These are phyloP conservation scores for Suillus clintonianus DNA, from an alignment of 768 basidiomycete genomes.

Conservation along the genomic window DNA sequence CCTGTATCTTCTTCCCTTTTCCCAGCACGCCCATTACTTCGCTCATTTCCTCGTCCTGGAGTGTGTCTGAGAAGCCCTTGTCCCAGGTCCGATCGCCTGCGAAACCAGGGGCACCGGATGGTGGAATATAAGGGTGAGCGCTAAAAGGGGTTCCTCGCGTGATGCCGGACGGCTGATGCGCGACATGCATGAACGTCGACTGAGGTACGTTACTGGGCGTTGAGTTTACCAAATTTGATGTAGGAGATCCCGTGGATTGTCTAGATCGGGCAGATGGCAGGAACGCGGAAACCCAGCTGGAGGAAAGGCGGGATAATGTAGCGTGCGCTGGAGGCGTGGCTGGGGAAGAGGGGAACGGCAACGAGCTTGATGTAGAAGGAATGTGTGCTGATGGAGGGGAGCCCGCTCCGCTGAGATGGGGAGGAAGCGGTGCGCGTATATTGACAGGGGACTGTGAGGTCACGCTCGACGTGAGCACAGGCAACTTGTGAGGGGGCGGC, in stretches of 20 bases:
- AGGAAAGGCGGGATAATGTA: conserved; percentile 47
- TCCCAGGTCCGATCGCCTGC: conserved; percentile 69
- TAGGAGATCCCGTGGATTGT: conserved; percentile 11
- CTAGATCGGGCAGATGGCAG: conserved; percentile 29
- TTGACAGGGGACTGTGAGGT: conserved; percentile 3
- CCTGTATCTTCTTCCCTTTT: conserved; percentile 25
- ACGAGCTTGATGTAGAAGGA: conserved; percentile 17
- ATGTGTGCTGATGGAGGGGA: conserved; percentile 26
- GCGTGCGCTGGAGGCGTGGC: conserved; percentile 27
- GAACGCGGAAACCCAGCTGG: conserved; percentile 53
- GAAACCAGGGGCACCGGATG: conserved; percentile 79
- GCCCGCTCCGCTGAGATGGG: conserved; percentile 22
- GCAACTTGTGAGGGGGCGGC: not conserved
- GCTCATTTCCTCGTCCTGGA: conserved; percentile 43
- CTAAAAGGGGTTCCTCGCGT: conserved; percentile 57
- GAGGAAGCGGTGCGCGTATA: conserved; percentile 20
- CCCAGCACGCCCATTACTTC: conserved; percentile 50
- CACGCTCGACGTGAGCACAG: conserved; percentile 15
- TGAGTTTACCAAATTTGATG: conserved; percentile 9
- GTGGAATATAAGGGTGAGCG: conserved; percentile 43
- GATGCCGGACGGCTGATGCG: conserved; percentile 13
- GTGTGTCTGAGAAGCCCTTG: conserved; percentile 55
- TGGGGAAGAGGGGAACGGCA: conserved; percentile 10
- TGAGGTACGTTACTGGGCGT: conserved; percentile 14
- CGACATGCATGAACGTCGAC: conserved; percentile 6